Evolutionary conservation across 139 green algal species (phyloP).

Genomic region (Coelastrella sp.): DNA sequence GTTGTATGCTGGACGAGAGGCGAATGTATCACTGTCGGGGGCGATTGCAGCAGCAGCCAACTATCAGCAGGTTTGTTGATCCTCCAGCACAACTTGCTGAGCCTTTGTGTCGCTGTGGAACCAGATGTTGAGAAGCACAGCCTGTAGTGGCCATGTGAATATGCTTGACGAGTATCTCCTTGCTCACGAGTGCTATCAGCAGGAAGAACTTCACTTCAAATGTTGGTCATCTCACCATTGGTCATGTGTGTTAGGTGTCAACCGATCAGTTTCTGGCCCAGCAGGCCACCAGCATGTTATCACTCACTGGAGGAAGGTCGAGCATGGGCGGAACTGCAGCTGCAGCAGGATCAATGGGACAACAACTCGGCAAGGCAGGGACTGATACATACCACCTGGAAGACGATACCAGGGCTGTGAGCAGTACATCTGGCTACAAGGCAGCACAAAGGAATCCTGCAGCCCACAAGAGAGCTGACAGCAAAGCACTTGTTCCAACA

Average conservation of each 20-base stretch:
- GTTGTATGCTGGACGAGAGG: conserved; percentile 69
- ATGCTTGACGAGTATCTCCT: too few relatives aligned
- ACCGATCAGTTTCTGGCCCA: not conserved
- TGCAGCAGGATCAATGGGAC: not conserved
- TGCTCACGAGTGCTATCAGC: too few relatives aligned
- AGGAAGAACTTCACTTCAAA: too few relatives aligned
- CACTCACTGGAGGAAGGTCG: not conserved
- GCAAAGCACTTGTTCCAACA: not conserved
- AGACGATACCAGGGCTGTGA: not conserved
- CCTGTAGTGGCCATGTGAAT: too few relatives aligned
- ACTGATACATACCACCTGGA: not conserved
- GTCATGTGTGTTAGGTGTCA: not conserved
- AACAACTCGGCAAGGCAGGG: not conserved
- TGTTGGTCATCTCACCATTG: too few relatives aligned
- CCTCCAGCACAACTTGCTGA: not conserved
- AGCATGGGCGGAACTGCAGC: not conserved
- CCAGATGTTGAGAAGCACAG: too few relatives aligned
- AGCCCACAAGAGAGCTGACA: not conserved
- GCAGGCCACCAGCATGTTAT: not conserved
- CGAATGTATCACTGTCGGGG: conserved; percentile 68
- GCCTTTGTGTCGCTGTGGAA: too few relatives aligned
- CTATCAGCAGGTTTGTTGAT: conserved; percentile 52
- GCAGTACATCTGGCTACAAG: not conserved
- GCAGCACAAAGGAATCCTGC: not conserved
- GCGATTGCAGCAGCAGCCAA: conserved; percentile 58